Evolutionary conservation across 768 basidiomycete genomes (phyloP), one percentile per base, ranked within the genome.

Genomic region (Hemileccinum impolitum): DNA sequence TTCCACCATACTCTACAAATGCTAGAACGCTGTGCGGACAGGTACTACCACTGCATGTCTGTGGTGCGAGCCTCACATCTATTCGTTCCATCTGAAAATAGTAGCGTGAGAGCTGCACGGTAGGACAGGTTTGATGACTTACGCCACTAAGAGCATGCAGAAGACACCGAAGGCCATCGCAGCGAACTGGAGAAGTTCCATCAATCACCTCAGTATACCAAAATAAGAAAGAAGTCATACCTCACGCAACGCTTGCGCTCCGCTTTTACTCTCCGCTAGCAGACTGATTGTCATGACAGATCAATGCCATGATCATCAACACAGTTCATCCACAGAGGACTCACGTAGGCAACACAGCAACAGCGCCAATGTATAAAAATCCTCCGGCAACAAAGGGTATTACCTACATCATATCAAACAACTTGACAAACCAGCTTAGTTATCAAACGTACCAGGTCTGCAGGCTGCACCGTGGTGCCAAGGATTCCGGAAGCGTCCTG

Each of bases 81-180:
- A 89, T 71, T 90, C 87, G 64, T 90, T 88, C 87, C 87, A 89
- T 58, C 87, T 88, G 65, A 50, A 52, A 54, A 57, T 51, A 52
- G 51, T 46, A 43, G 38, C 54, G 56, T 63, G 54, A 62, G 57
- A 61, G 26, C 48, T 46, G 43, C 42, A 48, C 45, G 42, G 35
- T 57, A 32, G 39, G 30, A 49, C 47, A 50, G 21, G 17, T 52
- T 18, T 46, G 43, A 61, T 23, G 56, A 80, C 88, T 82, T 78
- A 92, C 87, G 90, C 90, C 65, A 92, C 90, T 63, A 88, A 66
- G 67, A 91, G 85, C 92, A 95, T 95, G 75, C 91, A 94, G 63
- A 79, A 65, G 57, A 94, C 92, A 26, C 92, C 92, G 66, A 95
- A 79, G 41, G 81, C 81, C 92, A 95, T 94, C 51, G 91, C 92